Base-by-base conservation (phyloP, 768 basidiomycete species). In the Pleurotus sapidus region DNA sequence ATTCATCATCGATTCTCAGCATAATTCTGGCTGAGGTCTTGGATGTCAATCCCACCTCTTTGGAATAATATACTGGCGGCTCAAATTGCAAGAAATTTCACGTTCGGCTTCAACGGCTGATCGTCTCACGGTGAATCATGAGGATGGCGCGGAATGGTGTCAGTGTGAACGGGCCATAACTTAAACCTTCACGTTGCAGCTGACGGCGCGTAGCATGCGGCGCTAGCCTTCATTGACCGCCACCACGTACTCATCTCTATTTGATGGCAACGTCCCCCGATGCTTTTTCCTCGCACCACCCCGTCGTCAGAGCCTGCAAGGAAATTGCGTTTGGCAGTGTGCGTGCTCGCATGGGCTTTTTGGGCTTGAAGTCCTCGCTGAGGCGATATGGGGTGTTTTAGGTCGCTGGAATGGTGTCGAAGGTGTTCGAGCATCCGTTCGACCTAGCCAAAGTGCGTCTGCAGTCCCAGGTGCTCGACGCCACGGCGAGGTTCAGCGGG, bases 361-460 rank as follows among this genome's bases (percentile, higher is more conserved):
- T 23, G 5, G 39, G 2, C 27, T 12, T 8, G n/a, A 5, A 15
- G 9, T 9, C 30, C 23, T 27, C 37, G 14, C 39, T 45, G 17
- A 51, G 37, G 46, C 45, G 55, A 38, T 56, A 49, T 49, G 17
- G 59, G 49, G 30, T 11, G 9, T 11, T 27, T 46, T 54, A 91
- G 91, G 68, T 82, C 20, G 92, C 95, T 55, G 95, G 95, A 23
- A 93, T 96, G 77, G 77, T 83, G 7, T 88, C 94, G 8, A 78
- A 80, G 63, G 76, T 94, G 12, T 87, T 97, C 60, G 95, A 96
- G 74, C 93, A 97, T 68, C 96, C 96, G 0, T 94, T 96, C 65
- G 95, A 98, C 72, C 82, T 98, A 37, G 89, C 93, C 56, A 98
- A 97, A 75, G 95, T 97, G 57, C 84, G 95, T 48, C 79, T 98